These are phyloP conservation scores for Bjerkandera adusta DNA, from an alignment of 1,284 basidiomycete species.

Conservation along the genomic window DNA sequence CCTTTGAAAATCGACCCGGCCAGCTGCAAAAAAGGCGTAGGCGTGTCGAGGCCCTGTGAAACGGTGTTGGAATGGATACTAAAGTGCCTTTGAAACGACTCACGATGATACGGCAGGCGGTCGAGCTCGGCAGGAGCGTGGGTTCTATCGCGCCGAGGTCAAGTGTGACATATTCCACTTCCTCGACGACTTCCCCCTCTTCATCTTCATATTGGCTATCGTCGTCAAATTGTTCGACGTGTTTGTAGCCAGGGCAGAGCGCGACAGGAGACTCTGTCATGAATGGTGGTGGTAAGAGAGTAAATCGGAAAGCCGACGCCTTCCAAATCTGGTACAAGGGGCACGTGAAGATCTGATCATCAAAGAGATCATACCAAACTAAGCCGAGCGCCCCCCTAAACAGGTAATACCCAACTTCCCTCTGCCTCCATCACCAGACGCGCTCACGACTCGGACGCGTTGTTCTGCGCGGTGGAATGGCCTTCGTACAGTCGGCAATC, in stretches of 20 bases:
- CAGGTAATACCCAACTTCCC: too few species aligned
- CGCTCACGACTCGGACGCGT: background rate
- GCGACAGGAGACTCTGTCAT: background rate
- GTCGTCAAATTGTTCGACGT: conserved; percentile 58
- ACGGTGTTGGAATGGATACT: background rate
- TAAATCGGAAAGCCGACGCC: conserved; percentile 5
- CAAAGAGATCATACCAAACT: too few species aligned
- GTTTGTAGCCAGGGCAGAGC: conserved; percentile 51
- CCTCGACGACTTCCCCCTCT: conserved; percentile 38
- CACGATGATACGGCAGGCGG: conserved; percentile 70
- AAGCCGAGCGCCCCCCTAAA: too few species aligned
- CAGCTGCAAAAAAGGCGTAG: conserved; percentile 70
- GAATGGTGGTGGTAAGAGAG: conserved; percentile 6
- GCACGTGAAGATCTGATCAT: too few species aligned
- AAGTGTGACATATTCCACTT: conserved; percentile 65
- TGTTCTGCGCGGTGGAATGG: conserved; percentile 13
- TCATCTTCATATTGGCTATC: conserved; percentile 62
- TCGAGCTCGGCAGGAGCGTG: conserved; percentile 65
- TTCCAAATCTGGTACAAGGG: conserved; percentile 1
- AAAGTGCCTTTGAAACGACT: conserved; percentile 30
- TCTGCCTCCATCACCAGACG: background rate
- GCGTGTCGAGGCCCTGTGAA: conserved; percentile 71
- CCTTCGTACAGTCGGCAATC: conserved; percentile 22
- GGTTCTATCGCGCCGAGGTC: conserved; percentile 73
- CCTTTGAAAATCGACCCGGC: conserved; percentile 73